Base-by-base conservation (phyloP, 1,284 basidiomycete genomes). In the Apiotrichum laibachii region DNA sequence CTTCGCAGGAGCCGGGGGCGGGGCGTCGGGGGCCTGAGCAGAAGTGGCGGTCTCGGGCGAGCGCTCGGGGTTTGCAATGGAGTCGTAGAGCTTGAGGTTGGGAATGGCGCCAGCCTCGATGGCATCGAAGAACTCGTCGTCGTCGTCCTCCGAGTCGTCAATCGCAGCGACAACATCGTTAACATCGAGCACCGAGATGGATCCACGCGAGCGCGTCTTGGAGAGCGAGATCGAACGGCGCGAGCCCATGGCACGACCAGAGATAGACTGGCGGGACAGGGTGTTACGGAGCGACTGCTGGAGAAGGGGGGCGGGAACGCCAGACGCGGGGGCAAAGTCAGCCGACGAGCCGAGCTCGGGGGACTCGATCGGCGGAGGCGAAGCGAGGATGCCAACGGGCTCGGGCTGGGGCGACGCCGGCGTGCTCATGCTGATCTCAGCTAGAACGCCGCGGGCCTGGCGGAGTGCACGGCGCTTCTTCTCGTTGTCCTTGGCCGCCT, bases 51-150 rank as follows among this genome's bases (percentile, higher is more conserved):
- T 50, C 5, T 54, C 52, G 3, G 37, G 46, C 5, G 50, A 49
- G 19, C 47, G 60, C 45, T 21, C 53, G 39, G 56, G 35, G 66
- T 81, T 65, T 11, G 77, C 73, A 39, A 92, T 82, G 8, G 83
- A 81, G 43, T 86, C 82, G 52, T 84, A 82, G 26, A 92, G 81
- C 44, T 88, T 79, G 6, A 92, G 81, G 58, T 75, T 75, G 64
- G 90, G 89, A 0, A 94, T 80, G 34, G 82, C 84, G 56, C 88
- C 88, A 12, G 86, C 80, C 72, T 98, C 95, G 70, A 97, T 93
- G 19, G 94, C 93, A 73, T 98, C 95, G 71, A 96, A 98, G 79
- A 98, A 98, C 77, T 98, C 93, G 79, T 98, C 93, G 70, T 94
- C 92, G 53, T 91, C 90, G 65, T 94, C 92, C 39, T 81, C 79